Evolutionary conservation across 1,139 yeast species (phyloP), one percentile per base, ranked within the genome.

Genomic region (Torulaspora pretoriensis): DNA sequence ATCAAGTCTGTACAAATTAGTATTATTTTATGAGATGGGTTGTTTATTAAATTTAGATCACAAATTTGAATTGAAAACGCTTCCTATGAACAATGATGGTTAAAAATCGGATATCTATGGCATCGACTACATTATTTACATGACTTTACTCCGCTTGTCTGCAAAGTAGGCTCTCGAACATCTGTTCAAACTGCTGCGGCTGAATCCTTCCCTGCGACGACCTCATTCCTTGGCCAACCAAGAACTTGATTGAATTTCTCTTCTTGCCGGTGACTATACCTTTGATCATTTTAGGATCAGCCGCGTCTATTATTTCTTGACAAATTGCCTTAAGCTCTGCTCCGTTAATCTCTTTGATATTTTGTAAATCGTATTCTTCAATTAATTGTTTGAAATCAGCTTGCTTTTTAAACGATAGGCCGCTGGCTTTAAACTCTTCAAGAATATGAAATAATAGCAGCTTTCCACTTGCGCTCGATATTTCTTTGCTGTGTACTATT

Each of bases 161-260:
- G 36, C 31, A 57, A 38, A 25, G 65, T 38, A 33, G 53, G 50
- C 51, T 71, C 26, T 40, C 71, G 51, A 82, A 72, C 45, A 65
- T 68, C 12, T 58, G 51, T 47, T 74, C 75, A 45, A 82, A 71
- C n/a, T 65, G 61, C 3, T 67, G 65, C 1, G 88, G 76, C 34
- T 73, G 69, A 4, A 81, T 73, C 53, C 74, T 79, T 2, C 96
- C 96, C 50, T 80, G 81, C 2, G 87, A 76, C 47, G 73, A 70
- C 54, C 80, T 77, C 96, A 94, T 88, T 12, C 89, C 95, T 59
- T 78, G 78, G 0, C 97, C 98, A 2, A 92, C 74, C 46, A 92
- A 69, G 57, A 73, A 89, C 57, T 89, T 86, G 24, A 90, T 63
- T 13, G 89, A 78, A 36, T 76, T 77, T 32, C 70, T 67, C 51